Conservation (phyloP, 2,329 filamentous ascomycete genomes). For the Curvularia verruculosa region DNA sequence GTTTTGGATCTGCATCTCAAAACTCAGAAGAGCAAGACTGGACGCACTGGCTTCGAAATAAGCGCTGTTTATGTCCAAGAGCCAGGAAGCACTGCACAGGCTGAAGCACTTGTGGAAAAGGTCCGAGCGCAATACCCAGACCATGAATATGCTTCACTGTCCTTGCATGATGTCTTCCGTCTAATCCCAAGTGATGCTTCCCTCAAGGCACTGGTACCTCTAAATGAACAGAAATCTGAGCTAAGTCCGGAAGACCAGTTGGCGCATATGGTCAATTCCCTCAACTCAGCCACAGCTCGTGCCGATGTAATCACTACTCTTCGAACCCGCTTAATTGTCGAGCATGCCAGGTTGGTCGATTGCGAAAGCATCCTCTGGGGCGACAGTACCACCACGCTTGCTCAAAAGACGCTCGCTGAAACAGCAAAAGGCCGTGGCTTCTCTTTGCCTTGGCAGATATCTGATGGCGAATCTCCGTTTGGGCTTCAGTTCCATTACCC, state of each 20-base stretch:
- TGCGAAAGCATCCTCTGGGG: constrained; percentile 81
- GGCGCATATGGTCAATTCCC: constrained; percentile 62
- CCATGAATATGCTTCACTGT: constrained; percentile 66
- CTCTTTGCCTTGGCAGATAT: constrained; percentile 78
- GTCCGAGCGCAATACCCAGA: constrained; percentile 68
- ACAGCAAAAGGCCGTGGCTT: constrained; percentile 91
- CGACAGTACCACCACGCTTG: constrained; percentile 85
- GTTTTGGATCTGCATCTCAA: constrained; percentile 73
- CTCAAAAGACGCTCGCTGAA: constrained; percentile 82
- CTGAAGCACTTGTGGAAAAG: constrained; percentile 27
- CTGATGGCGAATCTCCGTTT: constrained; percentile 71
- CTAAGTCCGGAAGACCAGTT: constrained; percentile 39
- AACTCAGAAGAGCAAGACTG: constrained; percentile 68
- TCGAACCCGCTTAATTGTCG: constrained; percentile 71
- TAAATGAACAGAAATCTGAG: neutral
- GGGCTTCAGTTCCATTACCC: constrained; percentile 75
- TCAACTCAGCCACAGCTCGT: constrained; percentile 76
- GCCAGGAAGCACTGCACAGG: constrained; percentile 22
- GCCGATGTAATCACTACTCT: constrained; percentile 76
- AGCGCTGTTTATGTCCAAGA: constrained; percentile 59
- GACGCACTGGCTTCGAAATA: constrained; percentile 71
- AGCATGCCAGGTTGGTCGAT: constrained; percentile 53
- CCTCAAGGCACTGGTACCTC: constrained; percentile 29
- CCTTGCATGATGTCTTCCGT: constrained; percentile 64
- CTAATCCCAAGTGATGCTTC: constrained; percentile 29